Evolutionary conservation across 306 rosid genomes (phyloP).

Genomic region (Morella rubra): DNA sequence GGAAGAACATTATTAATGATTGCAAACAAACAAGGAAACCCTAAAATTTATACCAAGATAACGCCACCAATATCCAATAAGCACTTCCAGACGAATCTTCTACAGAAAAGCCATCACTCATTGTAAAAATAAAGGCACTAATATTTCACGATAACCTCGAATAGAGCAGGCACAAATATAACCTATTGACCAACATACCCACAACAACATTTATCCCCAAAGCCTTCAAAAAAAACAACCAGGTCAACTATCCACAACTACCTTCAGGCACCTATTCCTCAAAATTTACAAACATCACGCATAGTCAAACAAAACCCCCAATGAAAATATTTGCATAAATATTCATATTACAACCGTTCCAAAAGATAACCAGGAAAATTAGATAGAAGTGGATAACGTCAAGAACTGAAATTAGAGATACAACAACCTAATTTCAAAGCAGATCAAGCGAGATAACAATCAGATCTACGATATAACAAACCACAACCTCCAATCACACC

Average conservation of each 20-base stretch:
- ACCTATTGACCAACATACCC: neutral
- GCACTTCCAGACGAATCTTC: neutral
- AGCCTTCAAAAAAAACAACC: neutral
- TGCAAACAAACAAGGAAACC: neutral
- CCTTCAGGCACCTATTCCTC: neutral
- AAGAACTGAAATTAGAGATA: neutral
- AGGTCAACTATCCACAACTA: neutral
- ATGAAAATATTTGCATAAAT: neutral
- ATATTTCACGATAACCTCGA: neutral
- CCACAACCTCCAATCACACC: constrained; percentile 17
- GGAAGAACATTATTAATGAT: neutral
- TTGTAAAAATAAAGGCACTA: neutral
- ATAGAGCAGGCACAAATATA: neutral
- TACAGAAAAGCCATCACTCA: neutral
- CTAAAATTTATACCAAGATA: neutral
- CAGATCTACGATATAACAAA: constrained; percentile 38
- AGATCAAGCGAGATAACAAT: constrained; percentile 3
- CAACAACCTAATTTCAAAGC: constrained; percentile 1
- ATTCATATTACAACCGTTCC: neutral
- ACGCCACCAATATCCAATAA: neutral
- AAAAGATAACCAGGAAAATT: neutral
- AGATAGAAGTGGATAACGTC: neutral
- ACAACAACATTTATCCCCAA: neutral
- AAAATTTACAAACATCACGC: neutral
- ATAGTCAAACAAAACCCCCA: neutral